Evolutionary conservation across 495 filamentous ascomycete genomes (phyloP).

Genomic region (Monascus purpureus): DNA sequence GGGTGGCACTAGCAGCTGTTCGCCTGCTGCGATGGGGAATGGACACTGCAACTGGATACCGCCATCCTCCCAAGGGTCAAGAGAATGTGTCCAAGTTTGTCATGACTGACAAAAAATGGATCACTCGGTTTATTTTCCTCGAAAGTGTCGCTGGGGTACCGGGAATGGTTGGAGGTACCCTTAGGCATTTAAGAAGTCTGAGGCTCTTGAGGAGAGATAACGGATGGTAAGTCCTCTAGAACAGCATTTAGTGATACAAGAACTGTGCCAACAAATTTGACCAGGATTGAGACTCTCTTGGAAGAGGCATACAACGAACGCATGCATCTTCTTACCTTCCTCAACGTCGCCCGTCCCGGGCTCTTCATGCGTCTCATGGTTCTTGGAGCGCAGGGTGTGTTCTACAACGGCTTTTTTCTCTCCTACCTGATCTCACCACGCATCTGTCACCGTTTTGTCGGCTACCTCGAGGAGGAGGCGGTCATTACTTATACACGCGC

Average conservation of each 20-base stretch:
- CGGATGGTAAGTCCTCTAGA: slow-evolving; percentile 49
- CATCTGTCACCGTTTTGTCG: slow-evolving; percentile 90
- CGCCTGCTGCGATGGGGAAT: slow-evolving; percentile 51
- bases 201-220: slow-evolving; percentile 82
- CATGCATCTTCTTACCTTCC: slow-evolving; percentile 91
- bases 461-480: slow-evolving; percentile 93
- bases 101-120: slow-evolving; percentile 67
- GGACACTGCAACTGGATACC: slow-evolving; percentile 59
- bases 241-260: no score
- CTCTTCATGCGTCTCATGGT: slow-evolving; percentile 82
- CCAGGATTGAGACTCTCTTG: slow-evolving; percentile 78
- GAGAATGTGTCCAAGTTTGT: slow-evolving; percentile 28
- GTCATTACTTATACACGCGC: slow-evolving; percentile 87
- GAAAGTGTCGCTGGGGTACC: slow-evolving; percentile 92
- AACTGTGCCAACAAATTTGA: background rate
- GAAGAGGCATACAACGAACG: slow-evolving; percentile 94
- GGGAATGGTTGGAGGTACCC: slow-evolving; percentile 92
- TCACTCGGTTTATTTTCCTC: slow-evolving; percentile 79
- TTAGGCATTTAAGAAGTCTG: slow-evolving; percentile 74
- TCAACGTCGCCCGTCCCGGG: slow-evolving; percentile 81
- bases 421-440: slow-evolving; percentile 79
- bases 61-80: slow-evolving; percentile 41
- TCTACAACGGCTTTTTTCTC: slow-evolving; percentile 89
- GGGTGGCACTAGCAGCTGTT: slow-evolving; percentile 46
- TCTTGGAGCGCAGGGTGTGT: slow-evolving; percentile 71